A percentile compares a stretch with the other conserved stretches of the same genome.
These are phyloP conservation scores for Rhizopus sp. DNA, from an alignment of 371 early-diverging fungal species.

Conservation along the genomic window DNA sequence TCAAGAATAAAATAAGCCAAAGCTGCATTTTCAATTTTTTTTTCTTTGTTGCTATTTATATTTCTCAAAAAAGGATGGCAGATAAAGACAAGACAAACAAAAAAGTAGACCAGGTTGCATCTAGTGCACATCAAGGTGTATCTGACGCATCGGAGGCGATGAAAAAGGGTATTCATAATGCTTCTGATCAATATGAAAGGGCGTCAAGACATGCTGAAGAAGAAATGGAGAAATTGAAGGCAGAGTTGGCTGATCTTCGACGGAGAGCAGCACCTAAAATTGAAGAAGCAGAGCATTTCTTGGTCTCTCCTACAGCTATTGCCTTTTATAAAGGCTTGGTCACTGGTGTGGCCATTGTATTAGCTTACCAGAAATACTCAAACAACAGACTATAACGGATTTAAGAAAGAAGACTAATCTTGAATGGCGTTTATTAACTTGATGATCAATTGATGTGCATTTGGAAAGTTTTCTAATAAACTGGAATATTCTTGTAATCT, in stretches of 20 bases:
- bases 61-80: neutral
- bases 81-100: slow-evolving; percentile 14
- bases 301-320: slow-evolving; percentile 39
- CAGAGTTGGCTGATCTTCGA: slow-evolving; percentile 38
- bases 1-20: too few relatives aligned
- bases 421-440: neutral
- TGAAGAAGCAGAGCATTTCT: slow-evolving; percentile 40
- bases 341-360: slow-evolving; percentile 22
- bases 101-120: neutral
- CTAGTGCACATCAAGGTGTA: slow-evolving; percentile 2
- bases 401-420: too few relatives aligned
- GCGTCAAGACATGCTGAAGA: slow-evolving; percentile 36
- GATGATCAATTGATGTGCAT: neutral
- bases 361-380: slow-evolving; percentile 21
- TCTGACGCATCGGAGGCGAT: slow-evolving; percentile 6
- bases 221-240: slow-evolving; percentile 37
- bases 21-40: neutral
- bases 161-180: slow-evolving; percentile 7
- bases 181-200: slow-evolving; percentile 20
- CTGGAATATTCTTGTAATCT: neutral
- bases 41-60: neutral
- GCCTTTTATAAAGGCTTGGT: slow-evolving; percentile 42
- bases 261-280: slow-evolving; percentile 40
- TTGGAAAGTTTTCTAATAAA: neutral
- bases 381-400: slow-evolving; percentile 3